A percentile compares a stretch with the other conserved stretches of the same genome.
Conservation (phyloP, 805 yeast genomes). For the Saccharomycopsis fibuligera region DNA sequence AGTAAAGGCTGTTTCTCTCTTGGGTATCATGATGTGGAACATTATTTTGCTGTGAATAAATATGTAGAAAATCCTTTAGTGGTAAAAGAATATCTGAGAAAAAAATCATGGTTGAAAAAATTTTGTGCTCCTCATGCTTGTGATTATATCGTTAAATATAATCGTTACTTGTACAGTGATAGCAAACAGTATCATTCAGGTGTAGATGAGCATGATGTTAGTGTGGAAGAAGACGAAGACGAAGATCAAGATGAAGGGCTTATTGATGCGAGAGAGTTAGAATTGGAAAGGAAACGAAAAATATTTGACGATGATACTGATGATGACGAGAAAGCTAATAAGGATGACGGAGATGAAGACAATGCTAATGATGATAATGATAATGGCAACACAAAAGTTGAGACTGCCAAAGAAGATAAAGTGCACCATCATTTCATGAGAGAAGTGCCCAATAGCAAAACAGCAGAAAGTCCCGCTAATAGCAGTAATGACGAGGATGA, state of each 20-base stretch:
- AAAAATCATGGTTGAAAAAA: constrained; percentile 19
- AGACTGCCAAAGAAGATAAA: neutral
- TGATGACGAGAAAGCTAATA: neutral
- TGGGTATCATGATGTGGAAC: constrained; percentile 15
- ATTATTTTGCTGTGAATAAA: constrained; percentile 14
- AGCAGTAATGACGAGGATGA: constrained; percentile 2
- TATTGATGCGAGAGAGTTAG: neutral
- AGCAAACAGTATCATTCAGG: neutral
- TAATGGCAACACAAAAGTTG: neutral
- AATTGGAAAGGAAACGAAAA: constrained; percentile 6
- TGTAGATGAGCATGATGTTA: neutral
- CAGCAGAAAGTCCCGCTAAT: neutral
- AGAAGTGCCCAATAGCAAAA: too few species aligned
- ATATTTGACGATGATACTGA: constrained; percentile 13
- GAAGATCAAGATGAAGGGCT: constrained; percentile 1
- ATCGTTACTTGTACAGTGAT: constrained; percentile 5
- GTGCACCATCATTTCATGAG: neutral
- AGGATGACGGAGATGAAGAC: neutral
- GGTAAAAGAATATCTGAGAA: constrained; percentile 10
- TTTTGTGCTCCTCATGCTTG: constrained; percentile 17
- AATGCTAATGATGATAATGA: constrained; percentile 3
- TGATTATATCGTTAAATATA: constrained; percentile 14
- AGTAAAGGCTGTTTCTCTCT: constrained; percentile 15
- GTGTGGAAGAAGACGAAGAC: constrained; percentile 3
- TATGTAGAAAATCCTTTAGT: constrained; percentile 11